Base-by-base conservation (phyloP, 2,329 filamentous ascomycete species). In the Elsinoe arachidis region DNA sequence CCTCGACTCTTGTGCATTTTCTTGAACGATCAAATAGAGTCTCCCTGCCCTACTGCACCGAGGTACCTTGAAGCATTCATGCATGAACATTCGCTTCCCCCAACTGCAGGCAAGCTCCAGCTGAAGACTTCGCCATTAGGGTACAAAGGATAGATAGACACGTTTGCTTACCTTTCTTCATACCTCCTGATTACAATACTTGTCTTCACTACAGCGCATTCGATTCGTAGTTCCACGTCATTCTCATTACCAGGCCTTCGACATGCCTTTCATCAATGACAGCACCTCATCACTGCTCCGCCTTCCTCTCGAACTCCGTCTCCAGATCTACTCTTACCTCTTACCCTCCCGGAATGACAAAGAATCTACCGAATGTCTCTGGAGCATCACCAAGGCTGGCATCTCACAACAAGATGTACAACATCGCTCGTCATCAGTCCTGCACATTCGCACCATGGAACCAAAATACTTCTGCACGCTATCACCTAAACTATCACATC, bases 291-390 rank as follows among this genome's bases (percentile, higher is more conserved):
- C 67, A 2, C 70, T 77, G 35, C 66, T 76, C n/a, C 70, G 70
- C 6, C 65, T 78, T 4, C 75, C 75, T 2, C 64, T 72, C 3
- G 76, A 78, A 61, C 70, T 78, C 43, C 68, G 75, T 5, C 68
- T 78, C 4, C 71, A 74, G 57, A 76, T 78, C 57, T 78, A 77
- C 62, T 68, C 70, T 62, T 59, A 68, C 56, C 68, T 77, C 3
- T 68, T 78, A 17, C 63, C 73, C 9, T 73, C 75, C 7, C 71
- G 71, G 5, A 62, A 60, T 35, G 55, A 60, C 41, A 26, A 41
- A 46, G 39, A 46, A 30, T 12, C 59, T 3, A 62, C 59, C 56
- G 58, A 69, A 56, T 9, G 69, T 68, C 3, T 66, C 67, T 2
- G 67, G 66, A 14, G 61, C 43, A 71, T 56, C 67, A 66, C 7